Evolutionary conservation across 345 rosid genomes (phyloP).

Genomic region (Dovyalis caffra): DNA sequence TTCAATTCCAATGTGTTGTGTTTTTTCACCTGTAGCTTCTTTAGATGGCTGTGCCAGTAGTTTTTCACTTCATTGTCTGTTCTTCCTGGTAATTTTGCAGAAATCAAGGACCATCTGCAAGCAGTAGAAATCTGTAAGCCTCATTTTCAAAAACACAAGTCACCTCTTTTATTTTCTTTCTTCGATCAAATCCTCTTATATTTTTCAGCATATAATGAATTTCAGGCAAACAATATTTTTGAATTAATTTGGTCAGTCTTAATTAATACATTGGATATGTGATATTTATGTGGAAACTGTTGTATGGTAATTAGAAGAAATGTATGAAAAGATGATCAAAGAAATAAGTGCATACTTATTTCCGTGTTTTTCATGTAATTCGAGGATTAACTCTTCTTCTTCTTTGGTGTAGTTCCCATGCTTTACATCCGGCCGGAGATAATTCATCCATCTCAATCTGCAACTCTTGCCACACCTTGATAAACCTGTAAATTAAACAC

Average conservation of each 20-base stretch:
- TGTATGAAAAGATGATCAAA: background rate
- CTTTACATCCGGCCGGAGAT: constrained; percentile 31
- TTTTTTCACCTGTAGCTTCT: constrained; percentile 15
- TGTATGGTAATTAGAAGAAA: background rate
- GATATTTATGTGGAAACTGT: background rate
- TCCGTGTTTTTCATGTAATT: constrained; percentile 22
- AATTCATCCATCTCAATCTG: too few species aligned
- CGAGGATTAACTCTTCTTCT: constrained; percentile 33
- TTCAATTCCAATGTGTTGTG: background rate
- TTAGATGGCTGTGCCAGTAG: constrained; percentile 34
- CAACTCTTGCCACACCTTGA: constrained; percentile 42
- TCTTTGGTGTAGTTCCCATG: constrained; percentile 31
- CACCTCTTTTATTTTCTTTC: too few species aligned
- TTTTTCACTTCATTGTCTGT: constrained; percentile 44
- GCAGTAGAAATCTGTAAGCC: too few species aligned
- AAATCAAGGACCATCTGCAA: constrained; percentile 40
- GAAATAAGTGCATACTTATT: constrained; percentile 11
- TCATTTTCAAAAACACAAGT: too few species aligned
- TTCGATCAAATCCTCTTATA: too few species aligned
- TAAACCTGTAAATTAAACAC: constrained; percentile 22
- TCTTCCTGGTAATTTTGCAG: constrained; percentile 34
- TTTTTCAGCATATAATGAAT: too few species aligned
- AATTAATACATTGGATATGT: too few species aligned
- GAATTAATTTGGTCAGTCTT: too few species aligned
- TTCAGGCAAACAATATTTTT: too few species aligned